Percentiles rank a stretch among this genome's conserved stretches.
These are phyloP conservation scores for Dactylellina drechsleri DNA, from an alignment of 2,329 filamentous ascomycete genomes.

Conservation along the genomic window DNA sequence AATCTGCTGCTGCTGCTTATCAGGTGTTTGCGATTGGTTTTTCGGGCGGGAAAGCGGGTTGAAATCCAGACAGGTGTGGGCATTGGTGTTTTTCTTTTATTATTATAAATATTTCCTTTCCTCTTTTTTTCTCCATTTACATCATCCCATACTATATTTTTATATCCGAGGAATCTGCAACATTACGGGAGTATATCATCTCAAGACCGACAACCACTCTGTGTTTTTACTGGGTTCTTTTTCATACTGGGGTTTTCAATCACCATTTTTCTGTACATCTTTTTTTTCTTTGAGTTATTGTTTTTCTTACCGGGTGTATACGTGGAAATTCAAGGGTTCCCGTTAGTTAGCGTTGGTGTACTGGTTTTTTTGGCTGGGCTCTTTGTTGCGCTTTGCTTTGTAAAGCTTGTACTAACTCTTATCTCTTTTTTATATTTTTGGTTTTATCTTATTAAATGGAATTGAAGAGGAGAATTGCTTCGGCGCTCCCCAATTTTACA, in stretches of 20 bases:
- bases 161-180: slow-evolving; percentile 12
- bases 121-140: slow-evolving; percentile 5
- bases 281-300: slow-evolving; percentile 33
- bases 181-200: slow-evolving; percentile 35
- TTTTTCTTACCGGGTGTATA: slow-evolving; percentile 59
- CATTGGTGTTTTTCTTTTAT: slow-evolving; percentile 32
- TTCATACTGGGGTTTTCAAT: slow-evolving; percentile 21
- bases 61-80: slow-evolving; percentile 42
- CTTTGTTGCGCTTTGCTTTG: slow-evolving; percentile 22
- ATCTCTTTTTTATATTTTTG: slow-evolving; percentile 35
- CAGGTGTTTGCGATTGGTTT: slow-evolving; percentile 44
- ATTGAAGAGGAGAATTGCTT: slow-evolving; percentile 60
- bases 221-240: slow-evolving; percentile 40
- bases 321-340: slow-evolving; percentile 59
- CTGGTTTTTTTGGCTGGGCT: slow-evolving; percentile 53
- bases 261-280: slow-evolving; percentile 35
- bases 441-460: slow-evolving; percentile 58
- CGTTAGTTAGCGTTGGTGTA: slow-evolving; percentile 56
- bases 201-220: slow-evolving; percentile 25
- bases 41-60: slow-evolving; percentile 23
- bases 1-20: slow-evolving; percentile 33
- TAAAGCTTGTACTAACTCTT: slow-evolving; percentile 32
- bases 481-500: slow-evolving; percentile 51
- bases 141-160: slow-evolving; percentile 4
- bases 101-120: not conserved